Conservation (phyloP, 805 yeast species). For the Vanderwaltozyma verrucispora region DNA sequence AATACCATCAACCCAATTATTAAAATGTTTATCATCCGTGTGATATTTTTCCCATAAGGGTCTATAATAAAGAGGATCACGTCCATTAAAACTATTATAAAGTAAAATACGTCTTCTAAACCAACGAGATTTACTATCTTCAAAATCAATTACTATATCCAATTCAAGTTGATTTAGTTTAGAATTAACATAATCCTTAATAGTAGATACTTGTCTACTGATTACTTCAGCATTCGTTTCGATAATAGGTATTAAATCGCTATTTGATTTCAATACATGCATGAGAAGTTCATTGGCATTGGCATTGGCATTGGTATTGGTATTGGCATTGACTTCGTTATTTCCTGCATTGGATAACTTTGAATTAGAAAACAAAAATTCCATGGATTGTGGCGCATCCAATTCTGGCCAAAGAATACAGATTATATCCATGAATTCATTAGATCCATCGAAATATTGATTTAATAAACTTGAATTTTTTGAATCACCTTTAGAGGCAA, state of each 20-base stretch:
- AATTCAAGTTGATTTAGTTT: slow-evolving; percentile 5
- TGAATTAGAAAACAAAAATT: slow-evolving; percentile 8
- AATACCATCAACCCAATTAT: slow-evolving; percentile 22
- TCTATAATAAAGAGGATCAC: slow-evolving; percentile 12
- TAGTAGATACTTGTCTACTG: slow-evolving; percentile 6
- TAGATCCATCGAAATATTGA: slow-evolving; percentile 5
- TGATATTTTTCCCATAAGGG: slow-evolving; percentile 14
- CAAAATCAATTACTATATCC: background rate
- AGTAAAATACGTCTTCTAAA: slow-evolving; percentile 18
- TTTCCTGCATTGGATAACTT: too few species aligned
- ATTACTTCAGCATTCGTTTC: slow-evolving; percentile 15
- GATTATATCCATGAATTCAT: slow-evolving; percentile 13
- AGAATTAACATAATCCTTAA: slow-evolving; percentile 9
- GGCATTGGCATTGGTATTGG: background rate
- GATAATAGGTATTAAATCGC: slow-evolving; percentile 13
- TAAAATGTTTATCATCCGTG: slow-evolving; percentile 3
- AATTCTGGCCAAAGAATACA: slow-evolving; percentile 27
- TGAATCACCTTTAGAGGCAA: slow-evolving; percentile 18
- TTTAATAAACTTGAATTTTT: slow-evolving; percentile 5
- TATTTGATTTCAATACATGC: slow-evolving; percentile 10
- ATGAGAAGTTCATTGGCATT: slow-evolving; percentile 26
- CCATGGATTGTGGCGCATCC: slow-evolving; percentile 16
- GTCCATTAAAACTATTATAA: slow-evolving; percentile 14
- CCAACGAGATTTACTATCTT: slow-evolving; percentile 7
- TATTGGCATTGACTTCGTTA: too few species aligned